Evolutionary conservation across 2,329 filamentous ascomycete species (phyloP).

Genomic region (Exophiala sp.): DNA sequence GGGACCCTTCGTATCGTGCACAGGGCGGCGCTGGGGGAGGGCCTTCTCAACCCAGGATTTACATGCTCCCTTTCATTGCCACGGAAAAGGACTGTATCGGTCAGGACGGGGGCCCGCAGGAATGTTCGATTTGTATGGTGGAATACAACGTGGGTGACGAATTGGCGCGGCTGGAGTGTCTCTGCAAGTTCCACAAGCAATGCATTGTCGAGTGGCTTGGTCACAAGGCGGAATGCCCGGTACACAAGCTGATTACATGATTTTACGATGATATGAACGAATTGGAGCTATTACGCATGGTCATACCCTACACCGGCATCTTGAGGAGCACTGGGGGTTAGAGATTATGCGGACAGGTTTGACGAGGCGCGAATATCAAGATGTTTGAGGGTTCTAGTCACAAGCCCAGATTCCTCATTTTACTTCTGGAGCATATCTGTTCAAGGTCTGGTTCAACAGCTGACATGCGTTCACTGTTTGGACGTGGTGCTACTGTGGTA

Average conservation of each 20-base stretch:
- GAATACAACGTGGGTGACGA: constrained; percentile 57
- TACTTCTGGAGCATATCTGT: neutral
- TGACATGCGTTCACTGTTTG: too few relatives aligned
- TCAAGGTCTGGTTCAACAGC: neutral
- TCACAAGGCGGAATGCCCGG: constrained; percentile 54
- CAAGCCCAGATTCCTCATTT: neutral
- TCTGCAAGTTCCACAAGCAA: constrained; percentile 58
- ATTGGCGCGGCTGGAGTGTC: constrained; percentile 56
- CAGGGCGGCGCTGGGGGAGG: constrained; percentile 22
- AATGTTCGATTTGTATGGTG: constrained; percentile 61
- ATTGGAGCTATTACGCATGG: neutral
- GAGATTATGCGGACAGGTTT: neutral
- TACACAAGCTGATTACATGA: constrained; percentile 45
- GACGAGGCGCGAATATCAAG: neutral
- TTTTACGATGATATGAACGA: constrained; percentile 8
- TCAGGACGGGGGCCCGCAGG: constrained; percentile 47
- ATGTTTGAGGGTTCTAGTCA: neutral
- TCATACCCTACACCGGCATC: neutral
- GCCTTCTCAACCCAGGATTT: constrained; percentile 29
- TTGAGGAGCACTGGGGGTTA: neutral
- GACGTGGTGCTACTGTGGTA: too few relatives aligned
- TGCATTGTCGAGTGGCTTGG: constrained; percentile 59
- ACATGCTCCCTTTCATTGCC: constrained; percentile 48
- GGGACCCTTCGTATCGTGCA: constrained; percentile 18
- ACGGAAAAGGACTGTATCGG: constrained; percentile 59